phyloP scores from a whole-genome alignment of 805 yeast species.

The Candida dendrica region DNA sequence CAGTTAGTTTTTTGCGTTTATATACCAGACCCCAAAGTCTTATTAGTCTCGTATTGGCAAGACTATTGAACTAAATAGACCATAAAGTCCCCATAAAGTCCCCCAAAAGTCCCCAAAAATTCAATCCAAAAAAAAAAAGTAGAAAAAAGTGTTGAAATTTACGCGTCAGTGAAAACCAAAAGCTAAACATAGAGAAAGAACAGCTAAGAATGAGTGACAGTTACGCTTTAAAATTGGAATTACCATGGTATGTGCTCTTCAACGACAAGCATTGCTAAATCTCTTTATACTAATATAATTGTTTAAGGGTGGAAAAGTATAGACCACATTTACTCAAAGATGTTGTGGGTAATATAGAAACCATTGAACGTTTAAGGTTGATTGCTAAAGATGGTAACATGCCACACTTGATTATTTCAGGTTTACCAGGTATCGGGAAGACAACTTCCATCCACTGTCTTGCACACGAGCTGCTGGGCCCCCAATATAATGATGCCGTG shows the following conservation, averaged over 20 bases:
- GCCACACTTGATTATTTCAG: slow-evolving; percentile 95
- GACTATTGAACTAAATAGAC: too few relatives aligned
- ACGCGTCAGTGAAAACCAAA: slow-evolving; percentile 55
- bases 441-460: slow-evolving; percentile 90
- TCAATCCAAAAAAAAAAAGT: too few relatives aligned
- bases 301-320: slow-evolving; percentile 83
- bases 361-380: slow-evolving; percentile 73
- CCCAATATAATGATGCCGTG: slow-evolving; percentile 70
- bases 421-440: slow-evolving; percentile 95
- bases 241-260: slow-evolving; percentile 21
- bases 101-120: too few relatives aligned
- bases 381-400: slow-evolving; percentile 91
- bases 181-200: slow-evolving; percentile 22
- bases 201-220: not conserved
- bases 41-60: too few relatives aligned
- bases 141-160: too few relatives aligned
- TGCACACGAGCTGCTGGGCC: slow-evolving; percentile 77
- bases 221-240: slow-evolving; percentile 17
- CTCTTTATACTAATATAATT: not conserved
- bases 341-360: slow-evolving; percentile 90
- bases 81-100: too few relatives aligned
- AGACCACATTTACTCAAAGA: slow-evolving; percentile 76
- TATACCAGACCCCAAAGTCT: too few relatives aligned
- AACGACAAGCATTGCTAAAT: too few relatives aligned
- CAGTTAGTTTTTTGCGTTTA: too few relatives aligned